A percentile compares a stretch with the other conserved stretches of the same genome.
Conservation (phyloP, 1,139 yeast genomes). For the Magnusiomyces paraingens region DNA sequence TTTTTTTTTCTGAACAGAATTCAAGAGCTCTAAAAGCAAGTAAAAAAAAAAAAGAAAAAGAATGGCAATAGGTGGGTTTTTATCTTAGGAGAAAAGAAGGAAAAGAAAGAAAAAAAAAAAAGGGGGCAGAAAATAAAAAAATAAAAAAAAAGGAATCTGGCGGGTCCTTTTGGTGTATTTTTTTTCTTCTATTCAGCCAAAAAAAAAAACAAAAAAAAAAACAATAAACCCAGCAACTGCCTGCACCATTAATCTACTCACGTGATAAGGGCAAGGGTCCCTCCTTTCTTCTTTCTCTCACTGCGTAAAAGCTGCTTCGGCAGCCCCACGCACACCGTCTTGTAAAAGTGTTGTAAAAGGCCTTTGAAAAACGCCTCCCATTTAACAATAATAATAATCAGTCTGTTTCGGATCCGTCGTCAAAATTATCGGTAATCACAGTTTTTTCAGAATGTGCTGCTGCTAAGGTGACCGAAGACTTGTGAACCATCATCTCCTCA, state of each 20-base stretch:
- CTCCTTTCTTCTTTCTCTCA: neutral
- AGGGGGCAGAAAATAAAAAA: neutral
- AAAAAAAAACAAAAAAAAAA: neutral
- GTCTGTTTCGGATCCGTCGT: neutral
- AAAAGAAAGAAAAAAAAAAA: slow-evolving; percentile 1
- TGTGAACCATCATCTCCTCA: neutral
- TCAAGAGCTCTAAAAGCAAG: neutral
- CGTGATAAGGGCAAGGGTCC: neutral
- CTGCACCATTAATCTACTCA: neutral
- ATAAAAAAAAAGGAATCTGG: too few relatives aligned
- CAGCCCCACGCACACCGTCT: too few relatives aligned
- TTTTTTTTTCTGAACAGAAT: neutral
- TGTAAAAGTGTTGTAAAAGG: too few relatives aligned
- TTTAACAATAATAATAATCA: neutral
- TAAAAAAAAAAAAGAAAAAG: neutral
- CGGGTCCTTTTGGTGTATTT: neutral
- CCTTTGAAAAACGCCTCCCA: neutral
- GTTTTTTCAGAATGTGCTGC: neutral
- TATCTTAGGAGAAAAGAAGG: neutral
- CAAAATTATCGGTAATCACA: neutral
- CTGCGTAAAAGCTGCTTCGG: neutral
- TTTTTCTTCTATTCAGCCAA: too few relatives aligned
- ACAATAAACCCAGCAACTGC: neutral
- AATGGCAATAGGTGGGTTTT: neutral
- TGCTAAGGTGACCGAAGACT: neutral